Base-by-base conservation (phyloP, 495 filamentous ascomycete genomes). In the Aeminium ludgeri region DNA sequence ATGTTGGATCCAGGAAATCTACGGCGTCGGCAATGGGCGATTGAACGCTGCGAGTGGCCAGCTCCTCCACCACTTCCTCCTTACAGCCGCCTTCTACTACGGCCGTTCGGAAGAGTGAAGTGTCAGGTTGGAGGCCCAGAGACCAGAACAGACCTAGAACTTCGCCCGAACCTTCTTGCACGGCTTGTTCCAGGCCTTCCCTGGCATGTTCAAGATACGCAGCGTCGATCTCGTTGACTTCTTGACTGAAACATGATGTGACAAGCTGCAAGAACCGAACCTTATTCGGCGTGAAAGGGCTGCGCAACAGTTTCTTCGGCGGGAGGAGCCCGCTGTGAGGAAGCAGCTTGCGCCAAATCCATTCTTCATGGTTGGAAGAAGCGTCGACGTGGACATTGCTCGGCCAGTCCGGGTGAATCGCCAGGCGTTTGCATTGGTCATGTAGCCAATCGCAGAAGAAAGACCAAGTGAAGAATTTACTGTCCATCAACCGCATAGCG, bases 401-500 rank as follows among this genome's bases (percentile, higher is more conserved):
- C 3, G 3, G n/a, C 12, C 20, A 36, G 18, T 43, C 23, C n/a
- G n/a, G n/a, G n/a, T n/a, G n/a, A n/a, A n/a, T n/a, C n/a, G n/a
- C 35, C 6, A 12, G 30, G 17, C 4, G 4, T 1, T 29, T 15
- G 32, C 2, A 31, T 5, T 42, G 16, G 11, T 45, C 38, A 12
- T 37, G 15, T 8, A 50, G 19, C 48, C 48, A 50, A 6, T 10
- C 30, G 19, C n/a, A 25, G 36, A 46, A 47, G 40, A 51, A 47
- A 0, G 15, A 17, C 28, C 34, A 47, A 10, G 38, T 44, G 25
- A 51, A 43, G 37, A 46, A 51, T 13, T 29, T 28, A 16, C 39
- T 42, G 32, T 35, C 30, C 13, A 51, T 30, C 25, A 51, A 17
- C 5, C 48, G 38, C n/a, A 23, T 30, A 10, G 44, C 43, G 20